A percentile compares a stretch with the other conserved stretches of the same genome.
phyloP scores from a whole-genome alignment of 1,284 basidiomycete species.

The Leccinum glutinopallens region DNA sequence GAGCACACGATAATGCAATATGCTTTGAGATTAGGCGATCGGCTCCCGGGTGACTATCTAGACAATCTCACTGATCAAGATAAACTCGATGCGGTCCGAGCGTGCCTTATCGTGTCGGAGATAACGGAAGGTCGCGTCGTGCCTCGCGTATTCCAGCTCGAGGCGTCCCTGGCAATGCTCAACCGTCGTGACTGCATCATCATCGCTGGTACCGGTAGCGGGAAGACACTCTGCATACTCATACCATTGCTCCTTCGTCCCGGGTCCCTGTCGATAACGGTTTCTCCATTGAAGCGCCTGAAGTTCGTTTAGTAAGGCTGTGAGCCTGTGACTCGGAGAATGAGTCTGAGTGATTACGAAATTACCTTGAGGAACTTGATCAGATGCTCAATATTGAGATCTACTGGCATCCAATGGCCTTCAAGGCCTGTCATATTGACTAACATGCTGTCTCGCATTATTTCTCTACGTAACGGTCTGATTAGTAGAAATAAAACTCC shows the following conservation, averaged over 20 bases:
- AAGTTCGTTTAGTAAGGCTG: no score
- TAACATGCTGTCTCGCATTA: no score
- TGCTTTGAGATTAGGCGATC: neutral
- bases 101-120: neutral
- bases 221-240: neutral
- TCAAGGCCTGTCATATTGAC: no score
- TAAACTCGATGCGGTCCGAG: neutral
- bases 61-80: neutral
- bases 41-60: neutral
- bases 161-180: neutral
- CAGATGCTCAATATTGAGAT: no score
- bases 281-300: conserved; percentile 1
- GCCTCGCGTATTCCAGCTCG: neutral
- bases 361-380: no score
- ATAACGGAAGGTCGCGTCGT: neutral
- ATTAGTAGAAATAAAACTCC: no score
- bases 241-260: conserved; percentile 2
- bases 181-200: neutral
- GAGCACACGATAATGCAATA: neutral
- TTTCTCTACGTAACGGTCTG: no score
- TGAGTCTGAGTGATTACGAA: no score
- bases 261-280: neutral
- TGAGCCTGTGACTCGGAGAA: no score
- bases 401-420: no score
- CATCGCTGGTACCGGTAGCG: neutral